phyloP scores from a whole-genome alignment of 1,284 basidiomycete genomes.

The Moesziomyces parantarcticus region DNA sequence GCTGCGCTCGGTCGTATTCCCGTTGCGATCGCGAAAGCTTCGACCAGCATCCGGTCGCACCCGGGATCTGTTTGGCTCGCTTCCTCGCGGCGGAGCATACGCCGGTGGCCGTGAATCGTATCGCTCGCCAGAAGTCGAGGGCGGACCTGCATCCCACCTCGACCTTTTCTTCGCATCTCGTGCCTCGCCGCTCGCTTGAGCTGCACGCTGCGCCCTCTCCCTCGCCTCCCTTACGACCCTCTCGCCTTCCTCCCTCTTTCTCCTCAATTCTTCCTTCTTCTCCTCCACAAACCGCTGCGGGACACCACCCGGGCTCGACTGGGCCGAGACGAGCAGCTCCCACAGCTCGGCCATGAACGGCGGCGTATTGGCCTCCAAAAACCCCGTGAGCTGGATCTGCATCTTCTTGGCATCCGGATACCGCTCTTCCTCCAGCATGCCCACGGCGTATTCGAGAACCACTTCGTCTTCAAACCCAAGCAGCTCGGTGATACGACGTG shows the following conservation, averaged over 20 bases:
- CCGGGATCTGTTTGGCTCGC: slow-evolving; percentile 1
- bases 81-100: slow-evolving; percentile 1
- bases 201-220: slow-evolving; percentile 51
- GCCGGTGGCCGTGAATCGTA: slow-evolving; percentile 16
- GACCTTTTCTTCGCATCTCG: slow-evolving; percentile 68
- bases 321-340: slow-evolving; percentile 89
- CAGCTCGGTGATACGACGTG: slow-evolving; percentile 87
- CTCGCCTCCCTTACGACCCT: slow-evolving; percentile 75
- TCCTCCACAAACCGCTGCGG: slow-evolving; percentile 93
- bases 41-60: background rate
- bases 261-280: slow-evolving; percentile 92
- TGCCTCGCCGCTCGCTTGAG: slow-evolving; percentile 67
- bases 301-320: slow-evolving; percentile 86
- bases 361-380: slow-evolving; percentile 80
- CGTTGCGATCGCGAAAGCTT: slow-evolving; percentile 50
- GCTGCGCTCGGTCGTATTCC: slow-evolving; percentile 70
- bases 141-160: slow-evolving; percentile 36
- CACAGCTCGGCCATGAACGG: slow-evolving; percentile 89
- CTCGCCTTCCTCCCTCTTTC: slow-evolving; percentile 76
- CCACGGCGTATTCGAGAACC: slow-evolving; percentile 93
- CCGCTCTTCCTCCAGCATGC: slow-evolving; percentile 87
- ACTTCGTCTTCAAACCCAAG: slow-evolving; percentile 96
- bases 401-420: slow-evolving; percentile 91
- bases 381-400: slow-evolving; percentile 93
- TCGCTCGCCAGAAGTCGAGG: background rate